Percentiles rank a stretch among this genome's conserved stretches.
Evolutionary conservation across 148 eudicot genomes (phyloP).

Genomic region (Rheum nobile): DNA sequence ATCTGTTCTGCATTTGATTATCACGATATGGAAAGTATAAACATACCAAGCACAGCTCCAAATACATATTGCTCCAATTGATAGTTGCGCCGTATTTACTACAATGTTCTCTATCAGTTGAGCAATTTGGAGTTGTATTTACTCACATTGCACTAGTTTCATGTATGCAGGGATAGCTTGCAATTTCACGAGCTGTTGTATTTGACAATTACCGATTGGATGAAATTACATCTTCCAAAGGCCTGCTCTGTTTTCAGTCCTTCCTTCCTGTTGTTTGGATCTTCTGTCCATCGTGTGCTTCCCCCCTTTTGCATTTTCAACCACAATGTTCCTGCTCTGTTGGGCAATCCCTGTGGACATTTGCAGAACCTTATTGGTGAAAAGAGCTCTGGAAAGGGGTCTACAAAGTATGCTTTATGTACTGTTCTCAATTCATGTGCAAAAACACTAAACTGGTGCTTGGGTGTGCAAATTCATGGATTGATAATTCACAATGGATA

Average conservation of each 20-base stretch:
- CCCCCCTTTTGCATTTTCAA: neutral
- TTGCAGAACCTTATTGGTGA: neutral
- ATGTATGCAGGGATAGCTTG: neutral
- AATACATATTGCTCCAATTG: neutral
- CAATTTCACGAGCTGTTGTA: neutral
- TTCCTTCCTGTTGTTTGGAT: neutral
- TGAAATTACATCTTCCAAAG: neutral
- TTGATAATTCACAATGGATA: constrained; percentile 20
- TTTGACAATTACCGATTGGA: neutral
- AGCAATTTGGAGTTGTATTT: neutral
- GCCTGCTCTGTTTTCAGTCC: neutral
- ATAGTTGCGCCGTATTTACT: neutral
- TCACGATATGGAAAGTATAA: neutral
- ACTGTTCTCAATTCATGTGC: constrained; percentile 22
- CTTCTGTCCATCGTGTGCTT: neutral
- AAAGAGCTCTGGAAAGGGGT: constrained; percentile 9
- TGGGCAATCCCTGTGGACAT: neutral
- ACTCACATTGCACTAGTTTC: neutral
- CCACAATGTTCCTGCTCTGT: neutral
- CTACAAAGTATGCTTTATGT: constrained; percentile 27
- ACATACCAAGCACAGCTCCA: neutral
- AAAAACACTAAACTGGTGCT: constrained; percentile 14
- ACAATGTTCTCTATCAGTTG: neutral
- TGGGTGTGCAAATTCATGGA: constrained; percentile 32
- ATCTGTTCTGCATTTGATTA: neutral